A percentile compares a stretch with the other conserved stretches of the same genome.
Evolutionary conservation across 2,329 filamentous ascomycete genomes (phyloP).

Genomic region (Colletotrichum camelliae): DNA sequence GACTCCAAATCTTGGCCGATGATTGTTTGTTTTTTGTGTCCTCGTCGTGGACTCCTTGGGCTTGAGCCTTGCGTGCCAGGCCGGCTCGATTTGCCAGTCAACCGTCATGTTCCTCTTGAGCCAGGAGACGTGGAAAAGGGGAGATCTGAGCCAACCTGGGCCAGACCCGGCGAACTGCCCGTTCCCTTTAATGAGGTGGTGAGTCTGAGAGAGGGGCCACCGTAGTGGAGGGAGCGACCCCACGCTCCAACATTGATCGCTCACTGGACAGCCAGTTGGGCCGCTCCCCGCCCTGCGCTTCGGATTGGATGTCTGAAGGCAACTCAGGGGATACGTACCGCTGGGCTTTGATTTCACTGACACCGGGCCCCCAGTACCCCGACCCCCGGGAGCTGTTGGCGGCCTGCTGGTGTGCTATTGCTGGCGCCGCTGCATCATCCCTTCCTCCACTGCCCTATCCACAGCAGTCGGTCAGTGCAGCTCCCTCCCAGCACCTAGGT

Average conservation of each 20-base stretch:
- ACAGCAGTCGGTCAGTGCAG: neutral
- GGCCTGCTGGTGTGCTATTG: neutral
- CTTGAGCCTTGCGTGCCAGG: neutral
- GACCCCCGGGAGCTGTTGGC: neutral
- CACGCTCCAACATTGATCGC: neutral
- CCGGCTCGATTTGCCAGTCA: neutral
- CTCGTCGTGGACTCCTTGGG: neutral
- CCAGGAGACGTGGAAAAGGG: neutral
- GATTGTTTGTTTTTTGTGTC: neutral
- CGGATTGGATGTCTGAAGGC: neutral
- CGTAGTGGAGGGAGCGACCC: neutral
- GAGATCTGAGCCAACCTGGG: neutral
- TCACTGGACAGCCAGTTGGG: neutral
- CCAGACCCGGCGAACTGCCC: neutral
- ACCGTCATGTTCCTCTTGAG: neutral
- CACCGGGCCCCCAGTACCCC: neutral
- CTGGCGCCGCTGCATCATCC: constrained; percentile 2
- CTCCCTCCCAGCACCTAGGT: neutral
- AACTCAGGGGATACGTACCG: neutral
- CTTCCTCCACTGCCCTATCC: neutral
- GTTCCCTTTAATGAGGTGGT: neutral
- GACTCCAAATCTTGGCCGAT: neutral
- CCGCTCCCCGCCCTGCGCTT: neutral
- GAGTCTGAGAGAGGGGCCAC: neutral
- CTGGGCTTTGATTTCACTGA: neutral